Percentiles rank a stretch among this genome's conserved stretches.
These are phyloP conservation scores for Fusarium siculi DNA, from an alignment of 2,329 filamentous ascomycete species.

Conservation along the genomic window DNA sequence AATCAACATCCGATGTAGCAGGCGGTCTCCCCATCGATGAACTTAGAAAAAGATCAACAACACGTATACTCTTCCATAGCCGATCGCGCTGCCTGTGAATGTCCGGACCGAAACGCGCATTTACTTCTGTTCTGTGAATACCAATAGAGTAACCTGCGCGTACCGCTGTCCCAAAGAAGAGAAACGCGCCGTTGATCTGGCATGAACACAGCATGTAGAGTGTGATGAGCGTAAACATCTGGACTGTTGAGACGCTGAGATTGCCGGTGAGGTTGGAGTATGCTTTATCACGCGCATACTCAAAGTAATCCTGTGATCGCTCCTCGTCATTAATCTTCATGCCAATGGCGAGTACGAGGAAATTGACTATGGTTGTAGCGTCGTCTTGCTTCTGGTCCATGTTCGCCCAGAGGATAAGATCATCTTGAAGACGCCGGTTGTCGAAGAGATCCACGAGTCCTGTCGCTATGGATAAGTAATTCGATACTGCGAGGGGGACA, in stretches of 20 bases:
- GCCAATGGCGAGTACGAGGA: constrained; percentile 63
- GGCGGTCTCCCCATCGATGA: constrained; percentile 66
- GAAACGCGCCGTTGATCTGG: constrained; percentile 65
- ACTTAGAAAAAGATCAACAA: constrained; percentile 63
- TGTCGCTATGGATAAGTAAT: constrained; percentile 55
- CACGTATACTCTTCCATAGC: constrained; percentile 64
- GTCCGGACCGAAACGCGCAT: constrained; percentile 60
- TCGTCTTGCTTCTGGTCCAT: constrained; percentile 50
- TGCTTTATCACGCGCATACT: constrained; percentile 59
- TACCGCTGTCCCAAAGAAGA: constrained; percentile 65
- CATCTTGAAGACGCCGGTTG: constrained; percentile 50
- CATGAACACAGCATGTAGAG: constrained; percentile 65
- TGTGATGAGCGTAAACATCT: constrained; percentile 62
- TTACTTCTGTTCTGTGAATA: constrained; percentile 64
- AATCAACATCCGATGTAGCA: constrained; percentile 64
- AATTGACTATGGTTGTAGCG: constrained; percentile 56
- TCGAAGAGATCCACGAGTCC: constrained; percentile 63
- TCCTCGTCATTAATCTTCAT: constrained; percentile 55
- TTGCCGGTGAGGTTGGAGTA: constrained; percentile 58
- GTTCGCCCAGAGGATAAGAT: constrained; percentile 56
- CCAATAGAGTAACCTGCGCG: constrained; percentile 65
- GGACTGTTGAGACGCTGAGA: constrained; percentile 60
- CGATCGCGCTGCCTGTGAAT: constrained; percentile 58
- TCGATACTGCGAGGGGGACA: constrained; percentile 46
- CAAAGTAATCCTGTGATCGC: constrained; percentile 58